Base-by-base conservation (phyloP, 1,284 basidiomycete genomes). In the Gymnopus androsaceus region DNA sequence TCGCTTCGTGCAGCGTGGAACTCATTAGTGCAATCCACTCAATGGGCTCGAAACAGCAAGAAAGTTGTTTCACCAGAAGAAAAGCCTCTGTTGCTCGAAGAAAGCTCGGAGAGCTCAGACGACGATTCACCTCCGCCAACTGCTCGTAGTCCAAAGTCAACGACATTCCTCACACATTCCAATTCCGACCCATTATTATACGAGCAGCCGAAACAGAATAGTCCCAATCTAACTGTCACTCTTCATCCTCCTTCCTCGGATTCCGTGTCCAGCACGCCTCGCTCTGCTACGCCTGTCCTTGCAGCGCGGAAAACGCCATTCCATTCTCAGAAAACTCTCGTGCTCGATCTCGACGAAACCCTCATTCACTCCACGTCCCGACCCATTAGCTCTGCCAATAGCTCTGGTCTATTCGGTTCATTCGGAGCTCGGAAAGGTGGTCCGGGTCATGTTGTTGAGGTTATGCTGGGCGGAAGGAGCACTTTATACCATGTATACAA, bases 401-500 rank as follows among this genome's bases (percentile, higher is more conserved):
- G 81, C 25, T 79, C 79, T 6, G 84, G 87, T 21, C 72, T 92
- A 28, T 77, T 93, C 57, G 86, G 87, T 15, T 78, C 73, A 51
- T 80, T 77, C 67, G 81, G 73, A 45, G 76, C 77, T 55, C 75
- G 83, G 57, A 85, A 85, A 64, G 85, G 85, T 66, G 84, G 87
- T 55, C 83, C 89, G 50, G 90, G 89, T 7, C 92, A 95, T 73
- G 93, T 91, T 61, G 94, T 99, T n/a, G 96, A 99, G 69, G 97
- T 99, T 25, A 86, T 95, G 14, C 74, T 98, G 33, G 90, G 90
- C 37, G 96, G 92, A 19, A 81, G 89, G 56, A 93, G 88, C 63
- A 96, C 95, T 2, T 78, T 94, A 37, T 99, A 99, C 71, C 96
- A 98, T 72, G 96, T 99, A 46, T 98, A 99, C 78, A 99, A 99